phyloP scores from a whole-genome alignment of 768 basidiomycete species.

The Leccinum arenicola region DNA sequence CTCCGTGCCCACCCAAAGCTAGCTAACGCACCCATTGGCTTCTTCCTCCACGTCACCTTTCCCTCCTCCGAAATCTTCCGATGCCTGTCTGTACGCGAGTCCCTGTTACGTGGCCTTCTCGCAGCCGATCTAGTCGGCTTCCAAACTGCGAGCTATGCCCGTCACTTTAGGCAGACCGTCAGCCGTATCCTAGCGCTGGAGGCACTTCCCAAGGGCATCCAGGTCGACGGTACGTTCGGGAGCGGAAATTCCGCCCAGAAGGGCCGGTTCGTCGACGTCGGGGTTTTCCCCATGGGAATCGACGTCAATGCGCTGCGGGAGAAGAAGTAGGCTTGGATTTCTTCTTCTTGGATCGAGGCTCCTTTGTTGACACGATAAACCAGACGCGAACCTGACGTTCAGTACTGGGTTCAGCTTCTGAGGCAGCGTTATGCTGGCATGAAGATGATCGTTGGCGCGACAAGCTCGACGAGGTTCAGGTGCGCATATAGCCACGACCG shows the following conservation, averaged over 20 bases:
- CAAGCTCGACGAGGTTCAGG: constrained; percentile 85
- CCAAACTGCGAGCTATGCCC: constrained; percentile 80
- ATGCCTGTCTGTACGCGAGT: constrained; percentile 75
- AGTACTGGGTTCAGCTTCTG: constrained; percentile 79
- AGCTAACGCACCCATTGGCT: constrained; percentile 49
- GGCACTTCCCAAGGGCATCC: constrained; percentile 81
- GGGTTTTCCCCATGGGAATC: constrained; percentile 89
- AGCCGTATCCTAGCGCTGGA: constrained; percentile 77
- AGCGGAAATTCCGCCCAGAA: constrained; percentile 2
- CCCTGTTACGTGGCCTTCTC: constrained; percentile 84
- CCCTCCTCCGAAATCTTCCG: constrained; percentile 95
- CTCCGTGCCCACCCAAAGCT: constrained; percentile 63
- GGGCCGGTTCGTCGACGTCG: constrained; percentile 77
- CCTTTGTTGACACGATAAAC: constrained; percentile 1
- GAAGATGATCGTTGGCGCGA: constrained; percentile 84
- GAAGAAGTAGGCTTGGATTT: constrained; percentile 49
- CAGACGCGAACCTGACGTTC: constrained; percentile 73
- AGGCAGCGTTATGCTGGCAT: constrained; percentile 80
- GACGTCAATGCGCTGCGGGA: constrained; percentile 67
- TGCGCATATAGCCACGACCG: constrained; percentile 13
- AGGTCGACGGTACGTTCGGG: constrained; percentile 40
- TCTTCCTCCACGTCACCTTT: constrained; percentile 98
- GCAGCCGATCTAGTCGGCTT: constrained; percentile 92
- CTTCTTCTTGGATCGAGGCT: constrained; percentile 1
- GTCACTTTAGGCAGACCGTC: constrained; percentile 85